Evolutionary conservation across 805 yeast species (phyloP), one percentile per base, ranked within the genome.

Genomic region (Saccharomyces mikatae): DNA sequence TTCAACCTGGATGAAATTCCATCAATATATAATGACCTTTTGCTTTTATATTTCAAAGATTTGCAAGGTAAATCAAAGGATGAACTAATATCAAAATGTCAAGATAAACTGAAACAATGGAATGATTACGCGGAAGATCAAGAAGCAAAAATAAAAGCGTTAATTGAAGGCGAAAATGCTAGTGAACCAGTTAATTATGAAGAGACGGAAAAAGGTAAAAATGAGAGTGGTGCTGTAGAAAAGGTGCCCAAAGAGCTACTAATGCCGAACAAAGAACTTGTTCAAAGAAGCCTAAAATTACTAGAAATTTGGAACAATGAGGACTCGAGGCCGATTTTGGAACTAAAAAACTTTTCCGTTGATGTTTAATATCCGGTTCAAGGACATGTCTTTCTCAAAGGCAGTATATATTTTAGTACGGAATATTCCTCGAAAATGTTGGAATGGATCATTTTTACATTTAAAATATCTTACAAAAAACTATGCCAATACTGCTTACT

Each of bases 21-120:
- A 27, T 41, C 50, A 5, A 63, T 58, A 36, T 69, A 64, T 48
- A 61, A 70, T 53, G 59, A 55, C 11, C 54, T 70, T 36, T 46
- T 70, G 22, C 56, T 64, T 30, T 52, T 59, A n/a, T 70, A 70
- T 53, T 69, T 69, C 52, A 59, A 60, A 47, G 65, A 64, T 49
- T 41, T 66, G 46, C 62, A 59, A 24, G 68, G 68, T 22, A 61
- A 58, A 29, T 51, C 66, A 2, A 65, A 60, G 48, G 56, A 51
- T 22, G 64, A 61, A 13, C 51, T 68, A 22, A 28, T 56, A 10
- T 57, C 57, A 32, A 60, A 57, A 57, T 65, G 70, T 49, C 54
- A 52, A 41, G 50, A 49, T 1, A 55, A 61, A 46, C 51, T 67
- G 2, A 47, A 58, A 2, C 50, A 52, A 14, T 68, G 71, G 71